phyloP scores from a whole-genome alignment of 2,329 filamentous ascomycete genomes.

The Botryotinia globosa region DNA sequence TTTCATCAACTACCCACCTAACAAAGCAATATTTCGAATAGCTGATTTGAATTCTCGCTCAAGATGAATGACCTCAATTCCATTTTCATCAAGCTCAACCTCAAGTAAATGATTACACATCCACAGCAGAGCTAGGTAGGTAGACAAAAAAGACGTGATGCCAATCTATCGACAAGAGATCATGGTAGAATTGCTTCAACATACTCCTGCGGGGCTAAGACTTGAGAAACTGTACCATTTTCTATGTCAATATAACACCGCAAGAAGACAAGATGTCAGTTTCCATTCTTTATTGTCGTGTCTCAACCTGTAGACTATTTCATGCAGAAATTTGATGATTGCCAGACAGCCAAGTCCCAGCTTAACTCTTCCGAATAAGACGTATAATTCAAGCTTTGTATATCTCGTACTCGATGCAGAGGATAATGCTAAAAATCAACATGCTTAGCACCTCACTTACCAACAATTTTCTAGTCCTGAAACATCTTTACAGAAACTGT shows the following conservation, averaged over 20 bases:
- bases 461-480: not conserved
- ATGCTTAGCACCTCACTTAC: no score
- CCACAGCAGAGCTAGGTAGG: not conserved
- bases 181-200: not conserved
- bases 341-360: not conserved
- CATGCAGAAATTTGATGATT: not conserved
- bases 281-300: fast-evolving
- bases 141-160: not conserved
- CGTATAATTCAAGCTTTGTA: not conserved
- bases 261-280: not conserved
- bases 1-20: not conserved
- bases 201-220: not conserved
- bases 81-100: not conserved
- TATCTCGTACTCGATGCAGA: not conserved
- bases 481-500: no score
- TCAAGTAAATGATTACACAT: not conserved
- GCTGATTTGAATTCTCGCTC: not conserved
- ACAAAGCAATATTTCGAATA: not conserved
- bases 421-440: not conserved
- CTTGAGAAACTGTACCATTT: not conserved
- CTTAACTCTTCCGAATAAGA: not conserved
- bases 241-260: not conserved
- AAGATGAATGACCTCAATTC: not conserved
- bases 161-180: no score
- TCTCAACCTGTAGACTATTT: not conserved